Base-by-base conservation (phyloP, 495 filamentous ascomycete genomes). In the Poronia punctata region DNA sequence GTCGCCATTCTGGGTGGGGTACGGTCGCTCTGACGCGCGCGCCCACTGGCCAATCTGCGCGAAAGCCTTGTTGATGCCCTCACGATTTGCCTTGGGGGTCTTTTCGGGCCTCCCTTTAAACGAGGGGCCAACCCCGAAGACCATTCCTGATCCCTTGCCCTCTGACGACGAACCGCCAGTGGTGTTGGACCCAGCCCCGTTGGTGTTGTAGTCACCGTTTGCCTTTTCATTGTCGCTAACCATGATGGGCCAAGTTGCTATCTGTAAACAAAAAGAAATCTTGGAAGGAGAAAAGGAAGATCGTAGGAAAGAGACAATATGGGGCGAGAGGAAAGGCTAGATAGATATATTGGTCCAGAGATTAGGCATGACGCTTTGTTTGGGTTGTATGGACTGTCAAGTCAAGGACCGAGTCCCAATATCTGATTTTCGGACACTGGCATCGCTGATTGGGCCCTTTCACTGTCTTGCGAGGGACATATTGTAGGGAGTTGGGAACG, bases 1-100 rank as follows among this genome's bases (percentile, higher is more conserved):
- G 56, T 80, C 74, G 9, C 82, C 79, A 32, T 65, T 74, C 50
- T 86, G 76, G 40, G 69, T 76, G 0, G 86, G 82, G 43, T 84
- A 52, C 18, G 86, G 84, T 35, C 75, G 68, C 32, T 70, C 68
- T 22, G 74, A 76, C 20, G 82, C 76, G 35, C 79, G 74, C 33
- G 87, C 71, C 14, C 86, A 49, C 45, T 84, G 80, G 10, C 68
- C 71, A 61, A 78, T 78, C 46, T 74, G 66, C 37, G 75, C 67
- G 39, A 86, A 82, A 9, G 73, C 68, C 12, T 66, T 55, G 16
- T 51, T 55, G 28, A 76, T 60, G 7, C 62, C 66, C 35, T 68
- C 48, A 22, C 49, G 60, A 35, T 53, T 46, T n/a, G 59, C 49
- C 31, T 51, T 64, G 10, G 52, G 61, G 4, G 43, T 40, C 22